These are phyloP conservation scores for Colletotrichum tropicicola DNA, from an alignment of 2,329 filamentous ascomycete genomes.

Conservation along the genomic window DNA sequence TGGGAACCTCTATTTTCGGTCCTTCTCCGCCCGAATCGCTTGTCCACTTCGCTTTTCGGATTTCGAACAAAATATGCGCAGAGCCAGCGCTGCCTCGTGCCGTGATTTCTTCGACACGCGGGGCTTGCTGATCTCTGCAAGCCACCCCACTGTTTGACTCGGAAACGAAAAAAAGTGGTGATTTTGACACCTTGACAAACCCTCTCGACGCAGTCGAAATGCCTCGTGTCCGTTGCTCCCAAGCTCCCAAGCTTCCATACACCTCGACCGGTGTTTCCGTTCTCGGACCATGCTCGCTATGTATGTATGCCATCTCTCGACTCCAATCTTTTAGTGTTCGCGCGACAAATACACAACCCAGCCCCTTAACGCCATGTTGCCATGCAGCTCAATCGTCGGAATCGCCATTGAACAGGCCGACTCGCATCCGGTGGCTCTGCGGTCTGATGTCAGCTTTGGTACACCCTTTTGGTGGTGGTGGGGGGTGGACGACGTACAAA, in stretches of 20 bases:
- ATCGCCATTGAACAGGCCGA: conserved; percentile 76
- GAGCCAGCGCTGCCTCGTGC: not conserved
- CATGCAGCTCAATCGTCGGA: conserved; percentile 63
- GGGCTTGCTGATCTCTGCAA: conserved; percentile 1
- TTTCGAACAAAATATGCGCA: not conserved
- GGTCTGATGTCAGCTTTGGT: conserved; percentile 37
- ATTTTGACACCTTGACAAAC: conserved; percentile 1
- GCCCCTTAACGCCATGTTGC: conserved; percentile 21
- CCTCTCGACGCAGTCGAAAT: conserved; percentile 7
- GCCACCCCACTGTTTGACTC: conserved; percentile 1
- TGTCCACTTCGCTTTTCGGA: not conserved
- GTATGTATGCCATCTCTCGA: conserved; percentile 29
- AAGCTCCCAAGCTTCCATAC: not conserved
- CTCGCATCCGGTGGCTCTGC: conserved; percentile 81
- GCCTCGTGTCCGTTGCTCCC: conserved; percentile 1
- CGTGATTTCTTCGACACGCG: not conserved
- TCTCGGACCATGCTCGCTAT: conserved; percentile 29
- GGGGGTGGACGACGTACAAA: conserved; percentile 71
- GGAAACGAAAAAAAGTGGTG: conserved; percentile 2
- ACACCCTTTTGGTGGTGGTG: not conserved
- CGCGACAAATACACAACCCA: conserved; percentile 22
- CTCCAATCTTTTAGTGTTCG: conserved; percentile 24
- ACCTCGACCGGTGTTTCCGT: not conserved
- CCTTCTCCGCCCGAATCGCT: not conserved
- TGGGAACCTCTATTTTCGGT: conserved; percentile 11